Percentiles rank a stretch among this genome's conserved stretches.
These are phyloP conservation scores for Clitocybe nebularis DNA, from an alignment of 1,284 basidiomycete genomes.

Conservation along the genomic window DNA sequence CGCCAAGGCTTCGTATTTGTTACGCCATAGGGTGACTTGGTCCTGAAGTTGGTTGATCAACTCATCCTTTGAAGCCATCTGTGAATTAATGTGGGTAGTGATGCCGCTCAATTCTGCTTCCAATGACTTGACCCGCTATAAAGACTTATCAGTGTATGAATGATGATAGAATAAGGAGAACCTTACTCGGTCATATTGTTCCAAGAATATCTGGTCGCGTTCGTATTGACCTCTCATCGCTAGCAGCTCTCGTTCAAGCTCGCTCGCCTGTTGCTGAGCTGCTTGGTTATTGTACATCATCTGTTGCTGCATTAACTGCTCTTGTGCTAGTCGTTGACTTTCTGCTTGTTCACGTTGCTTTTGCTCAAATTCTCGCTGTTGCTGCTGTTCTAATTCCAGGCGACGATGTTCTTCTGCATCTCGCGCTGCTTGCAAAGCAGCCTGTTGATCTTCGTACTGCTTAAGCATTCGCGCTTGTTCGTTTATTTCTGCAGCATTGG, in stretches of 20 bases:
- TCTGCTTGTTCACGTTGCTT: conserved; percentile 88
- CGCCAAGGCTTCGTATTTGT: conserved; percentile 98
- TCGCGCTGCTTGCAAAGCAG: conserved; percentile 72
- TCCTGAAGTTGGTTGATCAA: conserved; percentile 95
- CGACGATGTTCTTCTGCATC: conserved; percentile 82
- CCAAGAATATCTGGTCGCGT: conserved; percentile 95
- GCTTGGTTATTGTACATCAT: conserved; percentile 73
- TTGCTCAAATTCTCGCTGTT: conserved; percentile 89
- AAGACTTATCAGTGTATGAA: conserved; percentile 5
- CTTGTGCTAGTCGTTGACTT: conserved; percentile 84
- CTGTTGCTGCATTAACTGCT: conserved; percentile 81
- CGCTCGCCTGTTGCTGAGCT: conserved; percentile 61
- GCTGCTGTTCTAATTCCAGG: conserved; percentile 74
- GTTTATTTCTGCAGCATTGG: conserved; percentile 76
- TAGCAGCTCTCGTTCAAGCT: conserved; percentile 89
- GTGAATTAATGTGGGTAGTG: conserved; percentile 79
- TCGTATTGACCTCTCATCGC: conserved; percentile 97
- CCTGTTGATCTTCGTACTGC: conserved; percentile 95
- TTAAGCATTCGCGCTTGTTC: conserved; percentile 96
- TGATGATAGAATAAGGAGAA: background rate
- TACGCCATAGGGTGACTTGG: conserved; percentile 95
- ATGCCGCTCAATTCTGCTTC: conserved; percentile 88
- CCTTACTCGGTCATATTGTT: conserved; percentile 93
- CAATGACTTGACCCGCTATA: conserved; percentile 90
- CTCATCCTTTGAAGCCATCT: conserved; percentile 92